A percentile compares a stretch with the other conserved stretches of the same genome.
These are phyloP conservation scores for Grosmannia huntii DNA, from an alignment of 2,329 filamentous ascomycete species.

Conservation along the genomic window DNA sequence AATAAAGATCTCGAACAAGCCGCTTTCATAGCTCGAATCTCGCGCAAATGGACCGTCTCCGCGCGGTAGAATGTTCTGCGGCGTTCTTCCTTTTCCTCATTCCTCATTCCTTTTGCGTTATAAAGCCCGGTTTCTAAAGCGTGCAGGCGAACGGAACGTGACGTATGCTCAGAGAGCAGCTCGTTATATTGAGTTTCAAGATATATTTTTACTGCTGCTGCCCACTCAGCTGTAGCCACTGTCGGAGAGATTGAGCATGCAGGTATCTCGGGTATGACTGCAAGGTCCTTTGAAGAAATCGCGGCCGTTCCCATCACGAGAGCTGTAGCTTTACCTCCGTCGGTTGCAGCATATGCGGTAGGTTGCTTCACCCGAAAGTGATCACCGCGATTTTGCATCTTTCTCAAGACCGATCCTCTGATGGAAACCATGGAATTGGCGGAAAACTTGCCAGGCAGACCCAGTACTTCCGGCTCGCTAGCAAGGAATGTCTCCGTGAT, in stretches of 20 bases:
- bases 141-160: slow-evolving; percentile 47
- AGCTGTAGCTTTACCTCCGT: no score
- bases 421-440: slow-evolving; percentile 27
- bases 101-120: slow-evolving; percentile 35
- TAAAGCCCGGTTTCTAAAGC: slow-evolving; percentile 53
- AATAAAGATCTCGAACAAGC: slow-evolving; percentile 2
- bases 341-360: no score
- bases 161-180: slow-evolving; percentile 42
- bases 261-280: not conserved
- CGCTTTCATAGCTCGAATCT: slow-evolving; percentile 56
- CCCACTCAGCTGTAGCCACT: slow-evolving; percentile 57
- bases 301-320: not conserved
- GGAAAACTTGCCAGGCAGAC: slow-evolving; percentile 24
- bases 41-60: slow-evolving; percentile 65
- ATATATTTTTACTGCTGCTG: slow-evolving; percentile 71
- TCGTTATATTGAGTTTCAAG: slow-evolving; percentile 75
- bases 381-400: not conserved
- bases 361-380: not conserved
- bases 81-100: slow-evolving; percentile 38
- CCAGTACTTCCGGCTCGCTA: not conserved
- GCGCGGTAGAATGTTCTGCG: slow-evolving; percentile 48
- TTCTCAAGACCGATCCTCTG: not conserved
- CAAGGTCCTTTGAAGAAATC: not conserved
- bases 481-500: not conserved
- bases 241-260: slow-evolving; percentile 18